These are phyloP conservation scores for Sporopachydermia quercuum DNA, from an alignment of 805 yeast genomes.

Conservation along the genomic window DNA sequence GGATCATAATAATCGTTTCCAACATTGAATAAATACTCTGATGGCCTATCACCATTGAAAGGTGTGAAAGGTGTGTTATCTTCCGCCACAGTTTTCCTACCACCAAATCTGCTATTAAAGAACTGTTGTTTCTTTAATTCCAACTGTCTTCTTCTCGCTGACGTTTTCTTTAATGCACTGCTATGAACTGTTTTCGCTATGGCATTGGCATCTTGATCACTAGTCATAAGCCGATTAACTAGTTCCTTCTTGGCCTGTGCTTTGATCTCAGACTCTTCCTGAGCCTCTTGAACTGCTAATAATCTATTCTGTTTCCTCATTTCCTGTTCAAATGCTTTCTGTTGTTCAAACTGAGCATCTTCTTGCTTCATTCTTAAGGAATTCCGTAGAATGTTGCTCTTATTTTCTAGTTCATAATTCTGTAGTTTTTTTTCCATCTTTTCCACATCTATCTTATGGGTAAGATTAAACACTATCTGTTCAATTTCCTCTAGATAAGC, in stretches of 20 bases:
- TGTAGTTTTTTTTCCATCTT: slow-evolving; percentile 50
- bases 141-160: slow-evolving; percentile 46
- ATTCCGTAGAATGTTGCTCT: slow-evolving; percentile 61
- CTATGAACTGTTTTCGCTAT: slow-evolving; percentile 38
- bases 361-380: slow-evolving; percentile 62
- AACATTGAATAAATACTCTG: slow-evolving; percentile 34
- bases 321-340: slow-evolving; percentile 60
- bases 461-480: slow-evolving; percentile 60
- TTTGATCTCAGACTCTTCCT: slow-evolving; percentile 33
- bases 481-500: slow-evolving; percentile 76
- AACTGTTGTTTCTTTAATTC: slow-evolving; percentile 25
- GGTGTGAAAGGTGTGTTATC: slow-evolving; percentile 72
- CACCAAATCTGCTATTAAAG: slow-evolving; percentile 11
- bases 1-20: slow-evolving; percentile 46
- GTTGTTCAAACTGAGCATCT: slow-evolving; percentile 41
- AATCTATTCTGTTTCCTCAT: slow-evolving; percentile 31
- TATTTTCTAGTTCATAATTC: slow-evolving; percentile 47
- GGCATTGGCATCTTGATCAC: slow-evolving; percentile 27
- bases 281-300: slow-evolving; percentile 50
- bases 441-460: slow-evolving; percentile 53
- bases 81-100: slow-evolving; percentile 14
- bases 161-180: slow-evolving; percentile 44
- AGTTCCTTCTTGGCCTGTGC: slow-evolving; percentile 39
- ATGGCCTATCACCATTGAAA: slow-evolving; percentile 75
- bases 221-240: slow-evolving; percentile 34